Evolutionary conservation across 108 stramenopile genomes (phyloP).

Genomic region (Skeletonema marinoi): DNA sequence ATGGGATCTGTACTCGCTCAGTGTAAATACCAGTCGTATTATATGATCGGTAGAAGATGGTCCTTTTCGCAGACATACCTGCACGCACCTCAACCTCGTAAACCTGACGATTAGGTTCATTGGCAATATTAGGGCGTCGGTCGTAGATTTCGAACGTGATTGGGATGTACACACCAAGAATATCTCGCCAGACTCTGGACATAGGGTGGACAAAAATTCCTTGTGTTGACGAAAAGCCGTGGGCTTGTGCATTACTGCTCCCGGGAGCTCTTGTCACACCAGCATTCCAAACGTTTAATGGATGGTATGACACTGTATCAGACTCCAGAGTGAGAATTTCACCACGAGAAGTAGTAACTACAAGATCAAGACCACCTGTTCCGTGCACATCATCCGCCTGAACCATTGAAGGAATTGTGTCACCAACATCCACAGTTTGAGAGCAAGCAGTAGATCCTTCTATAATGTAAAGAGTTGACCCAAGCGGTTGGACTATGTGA

Average conservation of each 20-base stretch:
- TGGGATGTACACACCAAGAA: slow-evolving; percentile 77
- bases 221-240: slow-evolving; percentile 79
- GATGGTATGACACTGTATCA: slow-evolving; percentile 68
- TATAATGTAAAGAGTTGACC: slow-evolving; percentile 61
- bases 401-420: slow-evolving; percentile 68
- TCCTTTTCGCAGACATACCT: slow-evolving; percentile 56
- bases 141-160: slow-evolving; percentile 86
- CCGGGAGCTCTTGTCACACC: slow-evolving; percentile 67
- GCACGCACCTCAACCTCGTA: slow-evolving; percentile 76
- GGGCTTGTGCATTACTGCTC: slow-evolving; percentile 56
- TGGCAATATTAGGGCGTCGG: slow-evolving; percentile 67
- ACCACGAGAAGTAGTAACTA: slow-evolving; percentile 71
- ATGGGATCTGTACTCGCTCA: slow-evolving; percentile 72
- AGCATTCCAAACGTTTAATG: slow-evolving; percentile 81
- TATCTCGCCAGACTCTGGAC: slow-evolving; percentile 72
- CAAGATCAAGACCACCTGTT: slow-evolving; percentile 70
- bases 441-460: slow-evolving; percentile 78
- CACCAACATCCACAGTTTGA: slow-evolving; percentile 72
- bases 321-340: slow-evolving; percentile 79
- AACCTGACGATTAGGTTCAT: slow-evolving; percentile 59
- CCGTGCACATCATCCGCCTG: slow-evolving; percentile 89
- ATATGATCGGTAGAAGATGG: slow-evolving; percentile 53
- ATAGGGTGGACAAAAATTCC: slow-evolving; percentile 83
- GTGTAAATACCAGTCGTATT: slow-evolving; percentile 70
- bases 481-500: slow-evolving; percentile 78